Percentiles rank a stretch among this genome's conserved stretches.
Evolutionary conservation across 257 asterid species (phyloP).

Genomic region (Solanum etuberosum): DNA sequence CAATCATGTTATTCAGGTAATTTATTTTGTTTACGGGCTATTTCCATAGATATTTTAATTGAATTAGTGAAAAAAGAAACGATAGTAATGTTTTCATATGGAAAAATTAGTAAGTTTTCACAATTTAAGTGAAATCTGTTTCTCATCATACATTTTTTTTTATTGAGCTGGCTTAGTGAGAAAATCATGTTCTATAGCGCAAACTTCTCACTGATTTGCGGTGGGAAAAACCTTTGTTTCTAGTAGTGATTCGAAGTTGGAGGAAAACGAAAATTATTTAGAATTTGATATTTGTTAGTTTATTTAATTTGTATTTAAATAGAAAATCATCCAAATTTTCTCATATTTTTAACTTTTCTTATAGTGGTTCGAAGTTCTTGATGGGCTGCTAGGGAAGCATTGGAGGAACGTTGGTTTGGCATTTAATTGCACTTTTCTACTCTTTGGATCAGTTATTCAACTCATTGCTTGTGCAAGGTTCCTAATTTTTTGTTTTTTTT

Average conservation of each 20-base stretch:
- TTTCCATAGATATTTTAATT: too few species aligned
- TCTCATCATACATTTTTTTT: too few species aligned
- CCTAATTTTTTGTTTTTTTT: background rate
- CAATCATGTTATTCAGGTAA: slow-evolving; percentile 32
- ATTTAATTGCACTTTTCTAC: slow-evolving; percentile 24
- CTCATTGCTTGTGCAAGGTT: slow-evolving; percentile 51
- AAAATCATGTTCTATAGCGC: background rate
- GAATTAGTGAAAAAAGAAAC: background rate
- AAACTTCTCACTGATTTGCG: background rate
- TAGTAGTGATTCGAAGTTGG: background rate
- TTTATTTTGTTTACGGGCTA: background rate
- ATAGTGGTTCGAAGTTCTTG: slow-evolving; percentile 21
- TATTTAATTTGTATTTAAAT: background rate
- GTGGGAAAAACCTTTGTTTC: background rate
- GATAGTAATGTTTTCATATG: background rate
- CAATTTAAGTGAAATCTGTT: background rate
- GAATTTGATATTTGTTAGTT: background rate
- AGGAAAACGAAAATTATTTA: background rate
- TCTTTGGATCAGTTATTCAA: slow-evolving; percentile 40
- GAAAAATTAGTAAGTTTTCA: too few species aligned
- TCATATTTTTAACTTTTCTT: background rate
- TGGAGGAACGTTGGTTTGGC: slow-evolving; percentile 44
- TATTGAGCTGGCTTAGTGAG: too few species aligned
- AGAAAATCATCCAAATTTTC: background rate
- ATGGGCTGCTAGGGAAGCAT: slow-evolving; percentile 39